Percentiles rank a stretch among this genome's conserved stretches.
phyloP scores from a whole-genome alignment of 1,284 basidiomycete species.

The Acaromyces ingoldii region DNA sequence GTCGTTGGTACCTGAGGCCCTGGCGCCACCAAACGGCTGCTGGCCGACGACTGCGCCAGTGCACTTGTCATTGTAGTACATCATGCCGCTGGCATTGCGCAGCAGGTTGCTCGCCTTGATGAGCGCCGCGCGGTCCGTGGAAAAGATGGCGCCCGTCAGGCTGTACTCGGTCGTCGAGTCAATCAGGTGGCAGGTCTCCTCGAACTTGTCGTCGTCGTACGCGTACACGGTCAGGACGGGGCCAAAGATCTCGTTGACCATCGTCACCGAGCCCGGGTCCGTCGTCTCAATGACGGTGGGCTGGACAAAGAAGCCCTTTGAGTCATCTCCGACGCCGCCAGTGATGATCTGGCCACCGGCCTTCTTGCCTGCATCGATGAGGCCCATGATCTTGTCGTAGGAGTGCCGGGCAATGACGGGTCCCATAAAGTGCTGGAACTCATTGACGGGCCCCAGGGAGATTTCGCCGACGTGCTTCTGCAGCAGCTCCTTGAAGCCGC shows the following conservation, averaged over 20 bases:
- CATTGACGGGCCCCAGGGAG: conserved; percentile 71
- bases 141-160: conserved; percentile 55
- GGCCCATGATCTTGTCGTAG: conserved; percentile 79
- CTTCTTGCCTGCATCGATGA: conserved; percentile 82
- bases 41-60: conserved; percentile 74
- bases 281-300: conserved; percentile 92
- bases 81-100: conserved; percentile 49
- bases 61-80: conserved; percentile 58
- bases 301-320: conserved; percentile 86
- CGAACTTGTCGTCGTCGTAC: conserved; percentile 59
- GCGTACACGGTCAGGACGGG: conserved; percentile 79
- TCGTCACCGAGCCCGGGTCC: conserved; percentile 83
- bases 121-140: conserved; percentile 45
- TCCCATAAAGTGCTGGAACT: conserved; percentile 85
- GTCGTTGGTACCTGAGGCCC: conserved; percentile 93
- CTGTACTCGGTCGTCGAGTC: conserved; percentile 84
- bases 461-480: conserved; percentile 73
- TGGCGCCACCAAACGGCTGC: conserved; percentile 92
- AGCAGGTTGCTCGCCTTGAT: conserved; percentile 46
- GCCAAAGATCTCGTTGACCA: conserved; percentile 94
- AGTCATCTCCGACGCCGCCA: conserved; percentile 78
- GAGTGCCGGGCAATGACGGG: conserved; percentile 85
- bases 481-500: conserved; percentile 78
- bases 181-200: conserved; percentile 78
- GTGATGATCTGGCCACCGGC: conserved; percentile 80